These are phyloP conservation scores for Starmerella potacharoeniae DNA, from an alignment of 805 yeast species.

Conservation along the genomic window DNA sequence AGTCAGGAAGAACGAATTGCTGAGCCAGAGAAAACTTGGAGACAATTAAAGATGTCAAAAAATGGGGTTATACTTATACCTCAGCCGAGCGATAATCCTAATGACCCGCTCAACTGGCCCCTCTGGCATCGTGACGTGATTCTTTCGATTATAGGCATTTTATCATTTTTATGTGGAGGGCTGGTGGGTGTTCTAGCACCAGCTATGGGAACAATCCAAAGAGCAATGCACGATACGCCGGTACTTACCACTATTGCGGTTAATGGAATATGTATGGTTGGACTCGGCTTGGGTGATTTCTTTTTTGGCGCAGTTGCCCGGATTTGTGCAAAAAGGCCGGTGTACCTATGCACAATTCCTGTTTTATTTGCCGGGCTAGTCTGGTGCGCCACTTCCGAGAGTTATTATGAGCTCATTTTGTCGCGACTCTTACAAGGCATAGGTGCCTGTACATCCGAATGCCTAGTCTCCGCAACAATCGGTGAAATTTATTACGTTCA, in stretches of 20 bases:
- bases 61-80: constrained; percentile 43
- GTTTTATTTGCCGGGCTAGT: neutral
- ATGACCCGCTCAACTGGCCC: constrained; percentile 60
- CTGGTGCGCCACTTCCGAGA: neutral
- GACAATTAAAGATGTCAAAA: neutral
- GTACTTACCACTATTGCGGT: neutral
- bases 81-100: constrained; percentile 52
- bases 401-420: neutral
- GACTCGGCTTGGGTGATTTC: neutral
- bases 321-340: neutral
- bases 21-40: too few species aligned
- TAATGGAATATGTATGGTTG: neutral
- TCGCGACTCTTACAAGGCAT: neutral
- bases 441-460: neutral
- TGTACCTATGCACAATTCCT: neutral
- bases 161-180: neutral
- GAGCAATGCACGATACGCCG: neutral
- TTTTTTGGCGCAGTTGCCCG: neutral
- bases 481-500: neutral
- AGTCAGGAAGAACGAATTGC: neutral
- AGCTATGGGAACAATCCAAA: neutral
- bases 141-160: constrained; percentile 26
- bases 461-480: neutral
- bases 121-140: constrained; percentile 36
- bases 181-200: neutral